phyloP scores from a whole-genome alignment of 306 rosid species.

The Myrica gale region DNA sequence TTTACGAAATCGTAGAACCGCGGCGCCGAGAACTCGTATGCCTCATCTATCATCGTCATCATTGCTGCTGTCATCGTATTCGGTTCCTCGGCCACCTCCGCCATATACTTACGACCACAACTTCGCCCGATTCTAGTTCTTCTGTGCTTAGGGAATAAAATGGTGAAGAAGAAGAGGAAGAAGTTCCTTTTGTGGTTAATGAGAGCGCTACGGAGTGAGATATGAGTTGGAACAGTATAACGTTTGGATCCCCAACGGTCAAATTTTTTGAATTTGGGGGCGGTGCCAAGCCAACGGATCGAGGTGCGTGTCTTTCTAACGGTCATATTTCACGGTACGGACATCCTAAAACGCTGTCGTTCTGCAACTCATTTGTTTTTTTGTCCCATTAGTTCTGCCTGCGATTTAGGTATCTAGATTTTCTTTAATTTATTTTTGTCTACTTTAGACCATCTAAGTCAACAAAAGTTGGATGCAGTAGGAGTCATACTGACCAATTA shows the following conservation, averaged over 20 bases:
- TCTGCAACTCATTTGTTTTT: not conserved
- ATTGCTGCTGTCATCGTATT: not conserved
- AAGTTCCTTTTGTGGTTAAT: not conserved
- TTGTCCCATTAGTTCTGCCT: no score
- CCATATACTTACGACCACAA: slow-evolving; percentile 25
- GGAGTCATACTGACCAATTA: no score
- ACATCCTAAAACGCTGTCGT: slow-evolving; percentile 6
- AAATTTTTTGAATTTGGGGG: slow-evolving; percentile 27
- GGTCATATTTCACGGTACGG: slow-evolving; percentile 12
- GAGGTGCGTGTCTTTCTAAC: not conserved
- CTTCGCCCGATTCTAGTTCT: no score
- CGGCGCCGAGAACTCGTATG: slow-evolving; percentile 88
- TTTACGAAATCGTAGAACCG: slow-evolving; percentile 66
- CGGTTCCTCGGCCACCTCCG: slow-evolving; percentile 44
- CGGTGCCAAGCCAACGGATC: not conserved
- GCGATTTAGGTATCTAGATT: no score
- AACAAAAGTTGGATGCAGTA: no score
- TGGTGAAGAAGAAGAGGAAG: not conserved
- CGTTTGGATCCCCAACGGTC: not conserved
- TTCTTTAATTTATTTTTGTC: no score
- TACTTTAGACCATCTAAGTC: no score
- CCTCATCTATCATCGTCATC: slow-evolving; percentile 57
- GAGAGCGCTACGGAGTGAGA: slow-evolving; percentile 15
- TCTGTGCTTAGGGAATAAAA: not conserved
- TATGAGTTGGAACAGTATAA: not conserved